Conservation (phyloP, 1,284 basidiomycete genomes). For the Malassezia globosa region DNA sequence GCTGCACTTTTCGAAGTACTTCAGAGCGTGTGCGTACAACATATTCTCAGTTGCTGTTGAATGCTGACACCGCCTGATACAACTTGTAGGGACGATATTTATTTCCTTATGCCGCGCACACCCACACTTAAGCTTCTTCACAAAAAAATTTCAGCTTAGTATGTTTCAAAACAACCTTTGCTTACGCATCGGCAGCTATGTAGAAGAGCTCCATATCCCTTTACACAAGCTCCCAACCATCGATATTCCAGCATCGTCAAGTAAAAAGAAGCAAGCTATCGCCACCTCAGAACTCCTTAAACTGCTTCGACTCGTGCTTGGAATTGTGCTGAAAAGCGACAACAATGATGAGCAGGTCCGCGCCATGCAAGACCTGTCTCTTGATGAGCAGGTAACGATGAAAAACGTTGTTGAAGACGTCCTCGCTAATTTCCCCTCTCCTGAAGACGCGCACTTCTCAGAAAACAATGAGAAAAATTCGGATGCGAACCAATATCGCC, state of each 20-base stretch:
- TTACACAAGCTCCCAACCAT: not conserved
- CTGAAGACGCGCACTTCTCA: not conserved
- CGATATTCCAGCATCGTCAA: not conserved
- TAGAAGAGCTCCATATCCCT: not conserved
- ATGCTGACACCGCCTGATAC: too few relatives aligned
- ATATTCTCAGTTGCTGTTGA: not conserved
- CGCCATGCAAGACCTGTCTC: slow-evolving; percentile 66
- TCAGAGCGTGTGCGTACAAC: not conserved
- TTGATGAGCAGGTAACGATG: slow-evolving; percentile 67
- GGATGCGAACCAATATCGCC: not conserved
- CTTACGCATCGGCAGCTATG: not conserved
- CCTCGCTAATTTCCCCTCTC: slow-evolving; percentile 18
- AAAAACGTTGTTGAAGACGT: slow-evolving; percentile 55
- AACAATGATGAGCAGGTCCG: slow-evolving; percentile 68
- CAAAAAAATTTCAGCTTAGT: not conserved
- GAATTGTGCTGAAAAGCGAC: slow-evolving; percentile 71
- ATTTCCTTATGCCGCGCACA: not conserved
- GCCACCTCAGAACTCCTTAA: slow-evolving; percentile 55
- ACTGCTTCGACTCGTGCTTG: slow-evolving; percentile 73
- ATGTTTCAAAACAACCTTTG: not conserved
- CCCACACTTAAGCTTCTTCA: not conserved
- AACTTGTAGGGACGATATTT: slow-evolving; percentile 2
- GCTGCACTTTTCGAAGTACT: slow-evolving; percentile 5
- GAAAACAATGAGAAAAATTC: not conserved
- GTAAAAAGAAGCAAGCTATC: not conserved